Evolutionary conservation across 2,329 filamentous ascomycete species (phyloP).

Genomic region (Pseudogymnoascus sp.): DNA sequence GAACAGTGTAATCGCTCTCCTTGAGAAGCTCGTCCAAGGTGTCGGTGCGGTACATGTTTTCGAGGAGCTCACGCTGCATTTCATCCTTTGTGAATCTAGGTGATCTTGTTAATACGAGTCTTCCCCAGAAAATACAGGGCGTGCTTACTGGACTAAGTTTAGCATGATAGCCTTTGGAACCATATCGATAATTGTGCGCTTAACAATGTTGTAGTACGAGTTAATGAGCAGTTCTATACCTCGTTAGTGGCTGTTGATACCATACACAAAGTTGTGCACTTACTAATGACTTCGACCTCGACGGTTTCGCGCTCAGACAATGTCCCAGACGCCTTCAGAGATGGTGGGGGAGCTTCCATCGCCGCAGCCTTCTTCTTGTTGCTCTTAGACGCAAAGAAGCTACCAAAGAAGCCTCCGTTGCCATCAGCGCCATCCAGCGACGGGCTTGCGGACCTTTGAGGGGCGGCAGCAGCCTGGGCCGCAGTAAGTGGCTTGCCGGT

Average conservation of each 20-base stretch:
- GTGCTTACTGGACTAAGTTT: constrained; percentile 78
- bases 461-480: constrained; percentile 52
- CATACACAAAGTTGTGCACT: constrained; percentile 31
- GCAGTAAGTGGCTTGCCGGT: constrained; percentile 83
- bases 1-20: constrained; percentile 94
- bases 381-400: constrained; percentile 92
- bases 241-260: constrained; percentile 16
- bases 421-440: constrained; percentile 48
- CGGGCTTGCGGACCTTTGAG: constrained; percentile 62
- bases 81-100: constrained; percentile 86
- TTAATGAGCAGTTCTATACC: constrained; percentile 80
- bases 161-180: constrained; percentile 99
- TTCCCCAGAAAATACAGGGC: background rate
- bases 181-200: constrained; percentile 99
- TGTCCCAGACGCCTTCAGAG: constrained; percentile 87
- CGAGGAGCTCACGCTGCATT: constrained; percentile 94
- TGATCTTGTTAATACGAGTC: constrained; percentile 15
- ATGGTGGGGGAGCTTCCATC: constrained; percentile 92
- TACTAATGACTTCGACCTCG: constrained; percentile 97
- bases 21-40: constrained; percentile 91
- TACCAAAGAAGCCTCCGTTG: constrained; percentile 88
- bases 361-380: constrained; percentile 99
- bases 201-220: constrained; percentile 97
- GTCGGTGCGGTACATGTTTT: constrained; percentile 92
- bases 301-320: constrained; percentile 90